Evolutionary conservation across 441 rosid genomes (phyloP), one percentile per base, ranked within the genome.

Genomic region (Euphorbia celastroides): DNA sequence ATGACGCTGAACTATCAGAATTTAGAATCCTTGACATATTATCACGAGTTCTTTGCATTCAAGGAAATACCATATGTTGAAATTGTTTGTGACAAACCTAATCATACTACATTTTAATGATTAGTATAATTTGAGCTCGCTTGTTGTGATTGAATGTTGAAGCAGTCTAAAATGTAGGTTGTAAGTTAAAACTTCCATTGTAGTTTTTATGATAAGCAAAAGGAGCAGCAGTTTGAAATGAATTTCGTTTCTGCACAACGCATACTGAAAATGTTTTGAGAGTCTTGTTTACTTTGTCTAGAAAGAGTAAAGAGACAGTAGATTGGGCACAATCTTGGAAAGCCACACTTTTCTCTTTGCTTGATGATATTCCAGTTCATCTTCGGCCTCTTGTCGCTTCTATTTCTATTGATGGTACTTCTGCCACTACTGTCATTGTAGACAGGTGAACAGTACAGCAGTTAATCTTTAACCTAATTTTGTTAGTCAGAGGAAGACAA

Each of bases 361-460:
- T 93, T 10, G 85, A 80, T 25, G 96, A 87, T 71, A 79, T 93
- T 72, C 98, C 94, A 2, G 26, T 72, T 69, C 75, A 77, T 62
- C 74, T 88, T 52, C 86, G 90, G 0, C 78, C 84, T 12, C 82
- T 72, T 8, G 62, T 93, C 65, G 78, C 86, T 69, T 87, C 97
- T 59, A 80, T 90, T 70, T 93, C 97, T 0, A 78, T 88, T 31
- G 96, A 93, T 79, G 98, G 94, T 52, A 93, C 98, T 70, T 93
- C 97, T 66, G 97, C 98, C 0, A 90, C 98, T 58, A 87, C 97
- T 11, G 76, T 93, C 72, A 84, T 93, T 50, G 72, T 93, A 58
- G 84, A 88, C 81, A 81, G 97, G 98, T 89, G 44, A 58, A 31
- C 17, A 28, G 58, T 58, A 44, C 41, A n/a, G 34, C 46, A 11